These are phyloP conservation scores for Paratinospora sagittata DNA, from an alignment of 164 flowering plant genomes.

Conservation along the genomic window DNA sequence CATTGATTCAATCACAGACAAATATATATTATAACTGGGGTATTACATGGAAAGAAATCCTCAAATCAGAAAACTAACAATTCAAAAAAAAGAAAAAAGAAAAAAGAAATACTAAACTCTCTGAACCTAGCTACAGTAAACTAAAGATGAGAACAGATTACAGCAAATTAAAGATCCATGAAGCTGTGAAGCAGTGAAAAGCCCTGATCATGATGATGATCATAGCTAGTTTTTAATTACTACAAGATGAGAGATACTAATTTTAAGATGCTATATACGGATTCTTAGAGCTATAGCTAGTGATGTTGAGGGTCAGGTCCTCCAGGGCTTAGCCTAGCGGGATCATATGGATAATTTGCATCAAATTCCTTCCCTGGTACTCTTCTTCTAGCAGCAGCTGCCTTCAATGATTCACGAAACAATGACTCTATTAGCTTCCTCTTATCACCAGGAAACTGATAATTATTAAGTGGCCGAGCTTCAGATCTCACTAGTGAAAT, in stretches of 20 bases:
- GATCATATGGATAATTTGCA: background rate
- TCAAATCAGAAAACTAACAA: background rate
- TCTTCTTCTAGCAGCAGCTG: background rate
- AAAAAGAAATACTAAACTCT: too few relatives aligned
- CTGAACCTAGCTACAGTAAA: background rate
- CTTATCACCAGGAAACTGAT: background rate
- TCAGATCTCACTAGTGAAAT: constrained; percentile 4
- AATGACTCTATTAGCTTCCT: constrained; percentile 8
- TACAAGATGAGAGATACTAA: background rate
- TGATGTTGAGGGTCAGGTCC: constrained; percentile 16
- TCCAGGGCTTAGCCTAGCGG: constrained; percentile 7
- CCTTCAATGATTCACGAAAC: background rate
- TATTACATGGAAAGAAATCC: background rate
- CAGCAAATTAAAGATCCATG: too few relatives aligned
- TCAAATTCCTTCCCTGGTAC: constrained; percentile 1
- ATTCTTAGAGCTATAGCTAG: constrained; percentile 3
- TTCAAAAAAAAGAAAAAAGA: too few relatives aligned
- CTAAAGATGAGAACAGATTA: too few relatives aligned
- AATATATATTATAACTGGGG: background rate
- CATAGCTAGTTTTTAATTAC: background rate
- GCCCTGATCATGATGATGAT: background rate
- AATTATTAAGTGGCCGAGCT: constrained; percentile 1
- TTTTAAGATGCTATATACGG: background rate
- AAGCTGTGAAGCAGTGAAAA: background rate
- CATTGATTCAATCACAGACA: background rate